phyloP scores from a whole-genome alignment of 441 rosid species.

The Populus hybrid region DNA sequence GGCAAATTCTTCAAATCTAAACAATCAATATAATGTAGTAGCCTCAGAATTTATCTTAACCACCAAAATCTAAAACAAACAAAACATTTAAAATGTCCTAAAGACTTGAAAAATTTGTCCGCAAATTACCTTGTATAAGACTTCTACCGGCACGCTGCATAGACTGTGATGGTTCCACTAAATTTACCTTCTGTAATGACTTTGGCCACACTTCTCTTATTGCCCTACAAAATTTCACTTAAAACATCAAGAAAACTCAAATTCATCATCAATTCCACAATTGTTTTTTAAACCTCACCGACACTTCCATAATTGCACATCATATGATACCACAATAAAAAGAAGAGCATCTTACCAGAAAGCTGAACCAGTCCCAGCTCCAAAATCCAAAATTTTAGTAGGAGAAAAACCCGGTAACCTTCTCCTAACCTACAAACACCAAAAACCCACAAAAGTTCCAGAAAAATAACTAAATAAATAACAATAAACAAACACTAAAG shows the following conservation, averaged over 20 bases:
- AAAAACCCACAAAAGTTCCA: not conserved
- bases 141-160: slow-evolving; percentile 91
- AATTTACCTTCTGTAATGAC: slow-evolving; percentile 58
- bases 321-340: not conserved
- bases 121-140: slow-evolving; percentile 65
- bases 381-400: slow-evolving; percentile 73
- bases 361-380: slow-evolving; percentile 95
- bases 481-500: not conserved
- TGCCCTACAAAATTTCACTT: slow-evolving; percentile 50
- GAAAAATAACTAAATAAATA: not conserved
- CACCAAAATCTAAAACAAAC: not conserved
- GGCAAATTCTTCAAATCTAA: slow-evolving; percentile 76
- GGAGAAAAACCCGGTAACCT: slow-evolving; percentile 77
- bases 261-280: not conserved
- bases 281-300: slow-evolving; percentile 14
- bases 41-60: slow-evolving; percentile 12
- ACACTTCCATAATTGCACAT: not conserved
- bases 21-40: slow-evolving; percentile 10
- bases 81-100: not conserved
- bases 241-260: not conserved
- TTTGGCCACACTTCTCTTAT: slow-evolving; percentile 84
- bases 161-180: slow-evolving; percentile 92
- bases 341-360: slow-evolving; percentile 57
- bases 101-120: not conserved
- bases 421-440: slow-evolving; percentile 47